Conservation (phyloP, 169 alveolate species). For the Theileria orientalis region DNA sequence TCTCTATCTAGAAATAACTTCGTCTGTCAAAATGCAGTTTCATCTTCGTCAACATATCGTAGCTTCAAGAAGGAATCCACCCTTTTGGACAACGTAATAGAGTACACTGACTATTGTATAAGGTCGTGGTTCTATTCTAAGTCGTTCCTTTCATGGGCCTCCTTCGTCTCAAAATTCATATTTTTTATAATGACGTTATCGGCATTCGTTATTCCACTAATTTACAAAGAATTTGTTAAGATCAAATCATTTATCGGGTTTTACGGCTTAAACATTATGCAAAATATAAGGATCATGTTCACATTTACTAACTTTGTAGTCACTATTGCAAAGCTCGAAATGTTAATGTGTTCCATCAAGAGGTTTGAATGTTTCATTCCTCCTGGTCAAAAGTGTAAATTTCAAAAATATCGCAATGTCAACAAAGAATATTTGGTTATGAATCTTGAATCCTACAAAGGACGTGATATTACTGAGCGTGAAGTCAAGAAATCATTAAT, state of each 20-base stretch:
- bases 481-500: not conserved
- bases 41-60: constrained; percentile 35
- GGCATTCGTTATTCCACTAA: not conserved
- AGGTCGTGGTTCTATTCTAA: not conserved
- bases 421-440: constrained; percentile 5
- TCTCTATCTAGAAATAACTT: constrained; percentile 10
- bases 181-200: not conserved
- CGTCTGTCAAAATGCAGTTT: constrained; percentile 19
- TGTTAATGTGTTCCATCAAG: not conserved
- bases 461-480: not conserved
- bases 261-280: not conserved
- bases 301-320: not conserved
- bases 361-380: constrained; percentile 1
- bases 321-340: not conserved
- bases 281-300: not conserved
- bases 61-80: constrained; percentile 43
- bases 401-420: not conserved
- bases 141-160: not conserved
- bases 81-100: constrained; percentile 12
- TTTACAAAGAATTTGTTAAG: not conserved
- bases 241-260: not conserved
- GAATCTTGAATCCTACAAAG: no score
- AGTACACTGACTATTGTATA: constrained; percentile 8
- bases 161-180: not conserved
- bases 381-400: not conserved